Evolutionary conservation across 495 filamentous ascomycete species (phyloP), one percentile per base, ranked within the genome.

Genomic region (Penicillium chermesinum): DNA sequence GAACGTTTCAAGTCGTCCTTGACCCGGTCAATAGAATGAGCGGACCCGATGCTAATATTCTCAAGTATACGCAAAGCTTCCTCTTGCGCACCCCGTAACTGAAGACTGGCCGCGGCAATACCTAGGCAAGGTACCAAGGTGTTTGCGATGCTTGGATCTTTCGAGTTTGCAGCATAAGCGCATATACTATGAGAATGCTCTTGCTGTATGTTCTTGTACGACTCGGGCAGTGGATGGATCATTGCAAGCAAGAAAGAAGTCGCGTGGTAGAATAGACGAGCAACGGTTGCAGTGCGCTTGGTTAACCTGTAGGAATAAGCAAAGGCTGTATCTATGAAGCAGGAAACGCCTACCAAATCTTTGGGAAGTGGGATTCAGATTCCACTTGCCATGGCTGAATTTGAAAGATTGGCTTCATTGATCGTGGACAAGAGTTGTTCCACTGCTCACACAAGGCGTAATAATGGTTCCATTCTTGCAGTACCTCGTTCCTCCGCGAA

Each of bases 251-350:
- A 62, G 46, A 84, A 82, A 65, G 90, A 82, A 21, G 85, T 80
- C 0, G 86, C 91, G 58, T 96, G 91, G 61, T 95, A 97, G 53
- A 96, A 89, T n/a, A 96, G 75, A 8, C 88, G 81, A 8, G 85
- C 89, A 34, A 95, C 77, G 25, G 90, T 81, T 3, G 87, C 83
- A 7, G 86, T 79, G 34, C 87, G 79, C 62, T 93, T 91, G n/a
- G n/a, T n/a, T n/a, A n/a, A n/a, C n/a, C n/a, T n/a, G n/a, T n/a
- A n/a, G n/a, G n/a, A n/a, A n/a, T n/a, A n/a, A n/a, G n/a, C n/a
- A n/a, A n/a, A n/a, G n/a, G n/a, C n/a, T n/a, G n/a, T n/a, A n/a
- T n/a, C n/a, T n/a, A n/a, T n/a, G 15, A n/a, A 36, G 45, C 9
- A n/a, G 20, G 17, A 37, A 7, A 67, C 82, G n/a, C n/a, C 57